These are phyloP conservation scores for Xenoacremonium recifei DNA, from an alignment of 2,329 filamentous ascomycete species.

Conservation along the genomic window DNA sequence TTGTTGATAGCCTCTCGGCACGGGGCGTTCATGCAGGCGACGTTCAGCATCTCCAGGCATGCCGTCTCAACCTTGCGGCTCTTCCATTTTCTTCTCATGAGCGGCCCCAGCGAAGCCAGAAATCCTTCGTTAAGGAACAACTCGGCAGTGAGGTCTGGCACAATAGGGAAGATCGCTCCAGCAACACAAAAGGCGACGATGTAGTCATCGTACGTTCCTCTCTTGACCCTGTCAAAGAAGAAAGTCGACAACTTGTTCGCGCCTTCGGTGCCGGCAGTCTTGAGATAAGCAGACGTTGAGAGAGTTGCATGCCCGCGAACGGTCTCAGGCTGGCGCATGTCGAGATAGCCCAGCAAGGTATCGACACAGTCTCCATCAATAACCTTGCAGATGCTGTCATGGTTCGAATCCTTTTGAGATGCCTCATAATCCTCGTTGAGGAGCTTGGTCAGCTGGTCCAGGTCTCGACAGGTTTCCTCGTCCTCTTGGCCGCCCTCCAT, in stretches of 20 bases:
- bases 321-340: constrained; percentile 72
- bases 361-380: constrained; percentile 77
- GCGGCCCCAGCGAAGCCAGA: constrained; percentile 69
- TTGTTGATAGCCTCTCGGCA: constrained; percentile 84
- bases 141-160: constrained; percentile 69
- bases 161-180: constrained; percentile 81
- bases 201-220: constrained; percentile 81
- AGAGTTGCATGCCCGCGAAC: constrained; percentile 81
- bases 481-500: constrained; percentile 90
- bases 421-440: constrained; percentile 53
- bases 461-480: constrained; percentile 61
- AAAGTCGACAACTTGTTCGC: constrained; percentile 69
- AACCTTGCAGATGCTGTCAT: constrained; percentile 54
- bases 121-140: constrained; percentile 91
- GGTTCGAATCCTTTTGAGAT: constrained; percentile 40
- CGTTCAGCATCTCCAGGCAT: constrained; percentile 85
- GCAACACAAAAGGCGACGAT: constrained; percentile 94
- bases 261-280: constrained; percentile 70
- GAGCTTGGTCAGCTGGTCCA: constrained; percentile 59
- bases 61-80: constrained; percentile 83
- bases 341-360: constrained; percentile 81
- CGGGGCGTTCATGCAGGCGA: constrained; percentile 79
- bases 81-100: constrained; percentile 80
- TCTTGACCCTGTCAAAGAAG: constrained; percentile 68
- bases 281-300: constrained; percentile 79